Conservation (phyloP, 2,329 filamentous ascomycete genomes). For the Hypoxylon sp. region DNA sequence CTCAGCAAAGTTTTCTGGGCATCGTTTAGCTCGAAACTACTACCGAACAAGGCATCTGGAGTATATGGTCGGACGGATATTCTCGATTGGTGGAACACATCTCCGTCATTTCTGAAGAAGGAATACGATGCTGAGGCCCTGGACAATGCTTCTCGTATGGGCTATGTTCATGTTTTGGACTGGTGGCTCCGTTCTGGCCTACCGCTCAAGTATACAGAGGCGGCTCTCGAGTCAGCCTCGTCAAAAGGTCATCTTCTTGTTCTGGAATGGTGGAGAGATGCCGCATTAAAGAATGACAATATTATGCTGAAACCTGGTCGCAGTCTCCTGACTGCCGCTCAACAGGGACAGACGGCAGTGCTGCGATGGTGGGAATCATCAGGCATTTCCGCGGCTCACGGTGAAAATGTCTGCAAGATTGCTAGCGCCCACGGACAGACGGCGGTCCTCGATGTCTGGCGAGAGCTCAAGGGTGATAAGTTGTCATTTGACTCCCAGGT, state of each 20-base stretch:
- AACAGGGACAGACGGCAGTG: constrained; percentile 82
- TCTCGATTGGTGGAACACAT: constrained; percentile 91
- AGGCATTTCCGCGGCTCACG: constrained; percentile 82
- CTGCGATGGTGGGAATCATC: constrained; percentile 91
- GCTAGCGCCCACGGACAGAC: constrained; percentile 90
- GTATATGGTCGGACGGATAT: constrained; percentile 89
- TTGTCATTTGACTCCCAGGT: constrained; percentile 87
- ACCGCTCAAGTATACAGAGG: constrained; percentile 86
- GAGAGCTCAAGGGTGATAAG: constrained; percentile 77
- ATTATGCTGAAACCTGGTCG: constrained; percentile 84
- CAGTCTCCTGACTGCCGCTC: constrained; percentile 85
- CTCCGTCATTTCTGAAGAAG: constrained; percentile 84
- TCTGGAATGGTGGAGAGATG: constrained; percentile 92
- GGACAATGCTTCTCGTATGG: constrained; percentile 87
- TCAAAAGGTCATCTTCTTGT: constrained; percentile 87
- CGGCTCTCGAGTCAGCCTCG: constrained; percentile 88
- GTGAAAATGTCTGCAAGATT: constrained; percentile 86
- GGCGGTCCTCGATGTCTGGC: constrained; percentile 86
- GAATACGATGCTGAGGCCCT: constrained; percentile 89
- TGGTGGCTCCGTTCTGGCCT: constrained; percentile 90
- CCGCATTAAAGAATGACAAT: constrained; percentile 71
- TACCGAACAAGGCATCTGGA: constrained; percentile 89
- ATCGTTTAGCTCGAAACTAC: constrained; percentile 82
- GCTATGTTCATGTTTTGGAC: constrained; percentile 87
- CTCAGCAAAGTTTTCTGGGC: constrained; percentile 84